Evolutionary conservation across 805 yeast genomes (phyloP).

Genomic region (Lipomyces mesembrius): DNA sequence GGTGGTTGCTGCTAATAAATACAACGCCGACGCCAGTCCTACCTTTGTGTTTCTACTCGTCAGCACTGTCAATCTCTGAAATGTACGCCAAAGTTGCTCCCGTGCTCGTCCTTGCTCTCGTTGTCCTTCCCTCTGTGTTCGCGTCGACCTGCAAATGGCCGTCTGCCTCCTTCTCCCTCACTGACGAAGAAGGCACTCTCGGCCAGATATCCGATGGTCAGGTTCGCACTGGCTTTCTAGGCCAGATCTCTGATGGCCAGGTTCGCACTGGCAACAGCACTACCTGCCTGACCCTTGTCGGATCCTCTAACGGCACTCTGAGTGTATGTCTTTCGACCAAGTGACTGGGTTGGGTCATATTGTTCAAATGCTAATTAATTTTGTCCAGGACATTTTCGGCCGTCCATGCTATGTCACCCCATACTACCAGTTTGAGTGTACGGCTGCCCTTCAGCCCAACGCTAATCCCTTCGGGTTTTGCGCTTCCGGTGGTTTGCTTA

Average conservation of each 20-base stretch:
- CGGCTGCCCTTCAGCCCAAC: slow-evolving; percentile 35
- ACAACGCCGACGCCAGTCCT: neutral
- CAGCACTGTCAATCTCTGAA: neutral
- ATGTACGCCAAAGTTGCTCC: slow-evolving; percentile 14
- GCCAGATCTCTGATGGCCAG: slow-evolving; percentile 38
- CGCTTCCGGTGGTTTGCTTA: slow-evolving; percentile 22
- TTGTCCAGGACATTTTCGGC: slow-evolving; percentile 28
- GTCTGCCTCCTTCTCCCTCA: slow-evolving; percentile 24
- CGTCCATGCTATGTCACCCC: slow-evolving; percentile 38
- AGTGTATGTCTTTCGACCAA: slow-evolving; percentile 15
- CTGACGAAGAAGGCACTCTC: slow-evolving; percentile 20
- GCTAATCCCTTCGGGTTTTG: slow-evolving; percentile 37
- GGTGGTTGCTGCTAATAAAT: neutral
- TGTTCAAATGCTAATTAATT: neutral
- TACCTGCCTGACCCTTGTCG: slow-evolving; percentile 28
- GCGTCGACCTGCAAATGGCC: slow-evolving; percentile 9
- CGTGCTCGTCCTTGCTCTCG: slow-evolving; percentile 3
- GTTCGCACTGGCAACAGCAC: slow-evolving; percentile 33
- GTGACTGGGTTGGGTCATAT: too few species aligned
- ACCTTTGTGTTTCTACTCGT: neutral
- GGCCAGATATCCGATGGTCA: slow-evolving; percentile 36
- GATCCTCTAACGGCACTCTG: slow-evolving; percentile 31
- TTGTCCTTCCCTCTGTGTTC: neutral
- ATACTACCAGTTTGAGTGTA: slow-evolving; percentile 37
- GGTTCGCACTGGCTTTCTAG: slow-evolving; percentile 33